A percentile compares a stretch with the other conserved stretches of the same genome.
phyloP scores from a whole-genome alignment of 345 rosid species.

The Dovyalis caffra region DNA sequence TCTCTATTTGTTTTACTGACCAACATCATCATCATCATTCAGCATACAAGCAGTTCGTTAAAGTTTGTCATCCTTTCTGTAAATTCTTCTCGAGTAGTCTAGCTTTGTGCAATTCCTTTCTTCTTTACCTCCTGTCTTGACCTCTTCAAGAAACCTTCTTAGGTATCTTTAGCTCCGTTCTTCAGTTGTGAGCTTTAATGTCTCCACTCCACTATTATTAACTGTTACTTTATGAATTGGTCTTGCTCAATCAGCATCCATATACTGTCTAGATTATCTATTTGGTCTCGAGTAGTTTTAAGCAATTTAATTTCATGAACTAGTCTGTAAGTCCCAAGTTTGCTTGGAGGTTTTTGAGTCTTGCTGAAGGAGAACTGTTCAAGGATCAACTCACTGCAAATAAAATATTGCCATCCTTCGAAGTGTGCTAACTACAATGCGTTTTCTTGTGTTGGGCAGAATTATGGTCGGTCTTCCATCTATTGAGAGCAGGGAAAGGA shows the following conservation, averaged over 20 bases:
- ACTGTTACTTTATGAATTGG: too few species aligned
- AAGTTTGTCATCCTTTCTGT: background rate
- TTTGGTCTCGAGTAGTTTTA: too few species aligned
- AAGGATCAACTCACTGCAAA: background rate
- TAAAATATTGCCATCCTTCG: background rate
- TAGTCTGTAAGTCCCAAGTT: too few species aligned
- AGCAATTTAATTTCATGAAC: too few species aligned
- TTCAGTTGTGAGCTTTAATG: background rate
- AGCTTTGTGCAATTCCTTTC: background rate
- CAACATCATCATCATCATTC: background rate
- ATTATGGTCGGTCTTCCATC: slow-evolving; percentile 97
- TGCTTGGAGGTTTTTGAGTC: too few species aligned
- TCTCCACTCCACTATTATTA: background rate
- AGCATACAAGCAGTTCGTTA: background rate
- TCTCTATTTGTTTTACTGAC: background rate
- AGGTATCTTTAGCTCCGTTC: background rate
- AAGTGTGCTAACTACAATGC: slow-evolving; percentile 3
- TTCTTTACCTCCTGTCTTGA: background rate
- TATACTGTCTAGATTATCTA: too few species aligned
- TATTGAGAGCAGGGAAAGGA: slow-evolving; percentile 73
- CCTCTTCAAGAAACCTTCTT: background rate
- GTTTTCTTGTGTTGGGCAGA: slow-evolving; percentile 41
- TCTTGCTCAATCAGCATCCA: too few species aligned
- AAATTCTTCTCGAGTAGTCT: background rate
- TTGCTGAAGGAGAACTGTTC: background rate